phyloP scores from a whole-genome alignment of 1,284 basidiomycete genomes.

The Ceratobasidium theobromae region DNA sequence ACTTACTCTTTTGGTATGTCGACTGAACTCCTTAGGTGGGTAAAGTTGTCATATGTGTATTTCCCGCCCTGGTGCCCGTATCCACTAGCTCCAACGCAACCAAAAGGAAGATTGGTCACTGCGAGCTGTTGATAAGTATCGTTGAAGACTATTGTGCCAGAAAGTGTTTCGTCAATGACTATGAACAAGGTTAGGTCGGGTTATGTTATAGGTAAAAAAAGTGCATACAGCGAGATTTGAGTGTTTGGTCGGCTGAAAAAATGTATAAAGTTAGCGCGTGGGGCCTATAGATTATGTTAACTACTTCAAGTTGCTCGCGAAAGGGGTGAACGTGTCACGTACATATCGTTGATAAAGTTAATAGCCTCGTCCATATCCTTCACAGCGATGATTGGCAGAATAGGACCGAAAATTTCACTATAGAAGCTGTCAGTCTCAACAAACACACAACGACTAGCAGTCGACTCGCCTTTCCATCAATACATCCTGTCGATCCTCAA shows the following conservation, averaged over 20 bases:
- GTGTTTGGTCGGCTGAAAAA: slow-evolving; percentile 31
- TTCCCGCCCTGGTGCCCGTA: slow-evolving; percentile 34
- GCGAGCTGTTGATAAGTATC: slow-evolving; percentile 35
- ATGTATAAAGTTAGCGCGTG: slow-evolving; percentile 33
- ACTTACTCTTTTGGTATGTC: slow-evolving; percentile 34
- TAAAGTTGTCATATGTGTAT: slow-evolving; percentile 32
- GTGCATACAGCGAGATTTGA: slow-evolving; percentile 31
- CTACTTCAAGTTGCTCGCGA: neutral
- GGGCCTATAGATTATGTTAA: slow-evolving; percentile 1
- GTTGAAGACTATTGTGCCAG: slow-evolving; percentile 35
- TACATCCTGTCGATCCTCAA: slow-evolving; percentile 31
- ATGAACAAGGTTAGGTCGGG: neutral
- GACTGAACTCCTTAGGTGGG: slow-evolving; percentile 28
- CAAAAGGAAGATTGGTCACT: slow-evolving; percentile 35
- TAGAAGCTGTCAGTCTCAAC: neutral
- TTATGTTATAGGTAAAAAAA: neutral
- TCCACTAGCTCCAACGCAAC: slow-evolving; percentile 35
- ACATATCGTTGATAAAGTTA: slow-evolving; percentile 33
- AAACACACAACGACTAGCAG: neutral
- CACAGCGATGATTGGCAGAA: slow-evolving; percentile 34
- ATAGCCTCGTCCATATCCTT: slow-evolving; percentile 35
- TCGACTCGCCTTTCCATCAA: slow-evolving; percentile 32
- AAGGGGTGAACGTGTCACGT: neutral
- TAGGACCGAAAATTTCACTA: slow-evolving; percentile 35
- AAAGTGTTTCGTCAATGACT: slow-evolving; percentile 33